These are phyloP conservation scores for Sisymbrium irio DNA, from an alignment of 345 rosid genomes.

Conservation along the genomic window DNA sequence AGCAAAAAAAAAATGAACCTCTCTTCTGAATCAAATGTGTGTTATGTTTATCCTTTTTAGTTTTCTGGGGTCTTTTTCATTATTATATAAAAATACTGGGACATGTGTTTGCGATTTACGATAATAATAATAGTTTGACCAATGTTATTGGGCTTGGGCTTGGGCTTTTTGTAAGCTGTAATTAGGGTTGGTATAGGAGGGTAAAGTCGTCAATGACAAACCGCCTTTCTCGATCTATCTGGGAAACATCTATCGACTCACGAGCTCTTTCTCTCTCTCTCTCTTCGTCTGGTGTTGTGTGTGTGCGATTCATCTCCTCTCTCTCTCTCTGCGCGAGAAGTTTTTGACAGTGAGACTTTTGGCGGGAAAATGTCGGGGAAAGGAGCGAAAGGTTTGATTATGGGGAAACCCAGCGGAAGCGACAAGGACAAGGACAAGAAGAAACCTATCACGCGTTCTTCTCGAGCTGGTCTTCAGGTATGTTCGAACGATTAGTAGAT, in stretches of 20 bases:
- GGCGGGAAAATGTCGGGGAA: slow-evolving; percentile 72
- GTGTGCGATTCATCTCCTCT: slow-evolving; percentile 1
- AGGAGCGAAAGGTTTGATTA: slow-evolving; percentile 75
- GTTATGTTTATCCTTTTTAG: not conserved
- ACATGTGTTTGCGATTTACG: not conserved
- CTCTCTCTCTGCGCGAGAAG: not conserved
- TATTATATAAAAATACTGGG: not conserved
- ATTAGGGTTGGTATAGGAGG: not conserved
- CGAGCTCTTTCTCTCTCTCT: slow-evolving; percentile 3
- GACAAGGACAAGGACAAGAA: slow-evolving; percentile 78
- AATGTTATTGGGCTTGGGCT: slow-evolving; percentile 1
- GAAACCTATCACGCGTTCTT: slow-evolving; percentile 68
- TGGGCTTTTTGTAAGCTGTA: not conserved
- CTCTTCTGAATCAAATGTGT: no score
- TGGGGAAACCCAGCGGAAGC: slow-evolving; percentile 59
- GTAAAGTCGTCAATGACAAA: slow-evolving; percentile 21
- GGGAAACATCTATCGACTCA: slow-evolving; percentile 19
- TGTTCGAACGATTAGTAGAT: no score
- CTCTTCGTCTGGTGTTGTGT: not conserved
- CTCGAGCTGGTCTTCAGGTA: slow-evolving; percentile 86
- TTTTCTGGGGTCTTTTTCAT: not conserved
- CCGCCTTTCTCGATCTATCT: slow-evolving; percentile 4
- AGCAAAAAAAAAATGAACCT: not conserved
- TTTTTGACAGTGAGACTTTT: not conserved
- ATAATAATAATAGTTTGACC: not conserved